Conservation (phyloP, 306 rosid genomes). For the Vicia sativa region DNA sequence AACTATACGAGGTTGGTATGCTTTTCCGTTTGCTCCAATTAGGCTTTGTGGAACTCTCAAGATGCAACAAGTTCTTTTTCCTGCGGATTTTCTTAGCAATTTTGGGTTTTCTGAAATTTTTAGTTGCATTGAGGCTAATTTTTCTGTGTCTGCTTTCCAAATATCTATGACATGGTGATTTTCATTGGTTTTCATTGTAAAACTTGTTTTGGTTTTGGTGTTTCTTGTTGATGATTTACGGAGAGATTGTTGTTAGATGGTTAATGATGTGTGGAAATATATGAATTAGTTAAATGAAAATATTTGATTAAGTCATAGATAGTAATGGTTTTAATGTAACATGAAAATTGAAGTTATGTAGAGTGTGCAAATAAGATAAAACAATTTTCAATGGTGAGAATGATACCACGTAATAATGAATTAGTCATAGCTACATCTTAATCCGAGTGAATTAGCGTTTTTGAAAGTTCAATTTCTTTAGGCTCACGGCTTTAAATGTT, state of each 20-base stretch:
- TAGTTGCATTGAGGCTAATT: constrained; percentile 43
- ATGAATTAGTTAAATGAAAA: not conserved
- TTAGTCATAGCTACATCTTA: not conserved
- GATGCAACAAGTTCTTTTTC: constrained; percentile 56
- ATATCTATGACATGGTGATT: constrained; percentile 34
- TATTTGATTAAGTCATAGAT: not conserved
- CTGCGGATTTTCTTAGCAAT: constrained; percentile 52
- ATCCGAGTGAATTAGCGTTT: not conserved
- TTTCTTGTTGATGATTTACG: not conserved
- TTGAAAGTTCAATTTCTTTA: constrained; percentile 7
- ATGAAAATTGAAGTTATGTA: not conserved
- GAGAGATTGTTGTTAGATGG: not conserved
- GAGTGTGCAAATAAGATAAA: not conserved
- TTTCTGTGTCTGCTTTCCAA: constrained; percentile 40
- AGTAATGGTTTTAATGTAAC: not conserved
- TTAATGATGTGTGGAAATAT: not conserved
- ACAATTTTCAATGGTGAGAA: not conserved
- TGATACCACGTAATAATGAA: not conserved
- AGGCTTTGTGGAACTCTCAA: constrained; percentile 60
- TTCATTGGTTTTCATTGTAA: constrained; percentile 28
- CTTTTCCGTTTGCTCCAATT: constrained; percentile 49
- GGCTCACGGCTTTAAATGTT: not conserved
- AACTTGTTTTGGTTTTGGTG: not conserved
- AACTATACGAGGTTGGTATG: constrained; percentile 62
- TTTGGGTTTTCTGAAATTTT: constrained; percentile 55